Base-by-base conservation (phyloP, 192 early-diverging fungal genomes). In the Coemansia reversa region DNA sequence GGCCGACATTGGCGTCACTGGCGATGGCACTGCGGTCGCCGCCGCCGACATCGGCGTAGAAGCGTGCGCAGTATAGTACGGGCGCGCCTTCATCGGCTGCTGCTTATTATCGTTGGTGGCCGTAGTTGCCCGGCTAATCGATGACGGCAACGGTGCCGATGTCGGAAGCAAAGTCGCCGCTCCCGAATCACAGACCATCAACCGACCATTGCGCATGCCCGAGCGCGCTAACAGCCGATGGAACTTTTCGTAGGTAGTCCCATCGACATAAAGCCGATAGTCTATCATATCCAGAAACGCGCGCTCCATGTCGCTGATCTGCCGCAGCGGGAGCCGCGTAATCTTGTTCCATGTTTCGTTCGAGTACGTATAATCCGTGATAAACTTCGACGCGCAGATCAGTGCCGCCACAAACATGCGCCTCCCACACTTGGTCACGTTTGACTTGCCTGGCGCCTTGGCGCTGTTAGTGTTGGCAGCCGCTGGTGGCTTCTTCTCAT, bases 261-360 rank as follows among this genome's bases (percentile, higher is more conserved):
- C 63, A 39, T 80, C 78, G 7, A 80, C 78, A 25, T 80, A 80
- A 29, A 93, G 81, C 19, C 85, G 81, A 69, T 92, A 94, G 60
- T 92, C 86, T 30, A 96, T 84, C 70, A 90, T 69, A 6, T 81
- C 56, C 19, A 95, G 67, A 79, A 96, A 93, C 30, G 84, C 86
- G 29, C 87, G 80, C 79, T 96, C 93, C 79, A 89, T 86, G 32
- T 84, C 75, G 83, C 91, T 89, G 71, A 96, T 88, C 82, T 96
- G 90, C 16, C 69, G 58, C 28, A 89, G 81, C 23, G 83, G 72
- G 20, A 96, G 84, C 50, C 89, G 87, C 7, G 91, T 91, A 53
- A 95, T 92, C 75, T 89, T 90, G 50, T 91, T 78, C 94, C 94
- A 96, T 0, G 91, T 87, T 60, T 82, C 83, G 84, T 92, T 94